Evolutionary conservation across 306 rosid genomes (phyloP).

Genomic region (Elaeagnus macrophylla): DNA sequence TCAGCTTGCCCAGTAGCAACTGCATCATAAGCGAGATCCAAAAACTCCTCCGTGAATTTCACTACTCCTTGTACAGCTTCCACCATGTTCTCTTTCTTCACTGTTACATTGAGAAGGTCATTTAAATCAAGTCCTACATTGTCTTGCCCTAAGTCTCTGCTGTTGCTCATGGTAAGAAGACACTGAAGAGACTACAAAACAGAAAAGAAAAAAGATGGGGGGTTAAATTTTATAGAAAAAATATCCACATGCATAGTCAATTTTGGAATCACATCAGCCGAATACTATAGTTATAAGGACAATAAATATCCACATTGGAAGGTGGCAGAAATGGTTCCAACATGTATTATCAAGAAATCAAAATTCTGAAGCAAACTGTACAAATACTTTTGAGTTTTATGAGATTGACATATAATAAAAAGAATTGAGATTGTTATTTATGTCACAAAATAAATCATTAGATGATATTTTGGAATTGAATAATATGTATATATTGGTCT

Average conservation of each 20-base stretch:
- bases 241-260: conserved; percentile 3
- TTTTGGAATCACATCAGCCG: not conserved
- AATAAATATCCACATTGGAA: not conserved
- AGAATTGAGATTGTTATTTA: too few species aligned
- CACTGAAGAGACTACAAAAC: conserved; percentile 75
- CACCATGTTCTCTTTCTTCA: conserved; percentile 58
- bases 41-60: conserved; percentile 82
- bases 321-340: not conserved
- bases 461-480: too few species aligned
- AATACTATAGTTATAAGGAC: not conserved
- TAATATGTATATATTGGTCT: too few species aligned
- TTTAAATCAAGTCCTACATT: conserved; percentile 71
- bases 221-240: not conserved
- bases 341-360: not conserved
- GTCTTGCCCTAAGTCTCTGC: conserved; percentile 83
- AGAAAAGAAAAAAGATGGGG: not conserved
- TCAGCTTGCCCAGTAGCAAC: conserved; percentile 99
- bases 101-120: conserved; percentile 83
- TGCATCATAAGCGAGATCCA: conserved; percentile 96
- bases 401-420: too few species aligned
- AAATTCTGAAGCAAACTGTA: too few species aligned
- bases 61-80: conserved; percentile 95
- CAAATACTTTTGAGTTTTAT: too few species aligned
- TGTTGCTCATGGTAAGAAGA: conserved; percentile 98
- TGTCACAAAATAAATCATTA: too few species aligned